Percentiles rank a stretch among this genome's conserved stretches.
These are phyloP conservation scores for Arxiozyma bovina DNA, from an alignment of 1,139 yeast genomes.

Conservation along the genomic window DNA sequence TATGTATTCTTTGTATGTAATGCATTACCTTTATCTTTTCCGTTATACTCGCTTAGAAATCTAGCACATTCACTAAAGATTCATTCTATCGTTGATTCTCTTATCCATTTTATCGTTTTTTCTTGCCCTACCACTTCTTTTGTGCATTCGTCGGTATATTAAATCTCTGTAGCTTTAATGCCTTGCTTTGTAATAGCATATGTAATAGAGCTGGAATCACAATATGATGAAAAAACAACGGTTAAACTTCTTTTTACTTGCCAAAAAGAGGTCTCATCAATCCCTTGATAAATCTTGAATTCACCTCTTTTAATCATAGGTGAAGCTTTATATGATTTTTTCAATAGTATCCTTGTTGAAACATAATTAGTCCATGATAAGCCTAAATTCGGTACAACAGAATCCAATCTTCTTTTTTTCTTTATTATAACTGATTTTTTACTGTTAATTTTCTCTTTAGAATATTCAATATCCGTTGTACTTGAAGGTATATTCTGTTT, in stretches of 20 bases:
- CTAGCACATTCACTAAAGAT: neutral
- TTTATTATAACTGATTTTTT: neutral
- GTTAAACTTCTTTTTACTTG: conserved; percentile 32
- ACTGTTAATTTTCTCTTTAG: neutral
- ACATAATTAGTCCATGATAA: conserved; percentile 38
- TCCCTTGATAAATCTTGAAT: conserved; percentile 17
- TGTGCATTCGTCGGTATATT: neutral
- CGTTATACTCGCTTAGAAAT: neutral
- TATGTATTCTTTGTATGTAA: neutral
- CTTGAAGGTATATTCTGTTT: neutral
- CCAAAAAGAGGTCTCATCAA: conserved; percentile 27
- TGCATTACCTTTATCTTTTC: neutral
- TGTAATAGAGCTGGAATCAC: conserved; percentile 19
- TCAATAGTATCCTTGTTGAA: conserved; percentile 34
- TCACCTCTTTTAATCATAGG: conserved; percentile 27
- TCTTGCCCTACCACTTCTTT: neutral
- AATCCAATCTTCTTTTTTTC: conserved; percentile 22
- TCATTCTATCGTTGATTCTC: neutral
- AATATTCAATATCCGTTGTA: neutral
- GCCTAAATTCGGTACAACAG: conserved; percentile 37
- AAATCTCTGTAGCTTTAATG: conserved; percentile 15
- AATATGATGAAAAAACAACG: conserved; percentile 35
- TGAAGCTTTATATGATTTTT: conserved; percentile 30
- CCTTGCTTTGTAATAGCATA: conserved; percentile 30
- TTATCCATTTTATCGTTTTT: neutral